phyloP scores from a whole-genome alignment of 176 grass and related monocot genomes.

The Hyparrhenia diplandra region DNA sequence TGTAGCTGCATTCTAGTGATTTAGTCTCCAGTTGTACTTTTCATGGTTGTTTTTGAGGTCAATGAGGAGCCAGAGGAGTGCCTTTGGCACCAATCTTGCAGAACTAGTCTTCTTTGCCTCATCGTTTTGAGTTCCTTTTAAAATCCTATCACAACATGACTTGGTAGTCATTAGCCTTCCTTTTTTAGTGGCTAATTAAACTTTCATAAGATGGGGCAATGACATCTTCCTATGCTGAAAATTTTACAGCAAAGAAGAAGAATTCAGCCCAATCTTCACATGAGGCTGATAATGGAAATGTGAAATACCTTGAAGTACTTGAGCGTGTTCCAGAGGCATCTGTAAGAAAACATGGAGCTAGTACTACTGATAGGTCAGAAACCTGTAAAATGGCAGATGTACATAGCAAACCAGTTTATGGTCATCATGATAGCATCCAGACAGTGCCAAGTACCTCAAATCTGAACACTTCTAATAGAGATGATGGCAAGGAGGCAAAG shows the following conservation, averaged over 20 bases:
- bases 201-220: background rate
- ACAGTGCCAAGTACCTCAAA: conserved; percentile 34
- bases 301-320: conserved; percentile 72
- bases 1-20: background rate
- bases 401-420: conserved; percentile 19
- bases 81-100: background rate
- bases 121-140: conserved; percentile 12
- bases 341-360: conserved; percentile 24
- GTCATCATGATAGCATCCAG: conserved; percentile 21
- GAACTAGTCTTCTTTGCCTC: conserved; percentile 12
- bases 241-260: conserved; percentile 70
- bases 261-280: conserved; percentile 32
- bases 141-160: background rate
- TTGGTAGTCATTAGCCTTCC: background rate
- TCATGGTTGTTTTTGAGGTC: conserved; percentile 12
- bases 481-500: conserved; percentile 34
- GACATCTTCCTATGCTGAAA: conserved; percentile 4
- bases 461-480: conserved; percentile 9
- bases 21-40: conserved; percentile 35
- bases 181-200: conserved; percentile 14
- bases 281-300: conserved; percentile 48
- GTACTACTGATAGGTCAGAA: conserved; percentile 11
- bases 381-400: conserved; percentile 14
- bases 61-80: background rate
- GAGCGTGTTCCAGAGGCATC: conserved; percentile 33